Conservation (phyloP, 345 rosid species). For the Cardamine resedifolia region DNA sequence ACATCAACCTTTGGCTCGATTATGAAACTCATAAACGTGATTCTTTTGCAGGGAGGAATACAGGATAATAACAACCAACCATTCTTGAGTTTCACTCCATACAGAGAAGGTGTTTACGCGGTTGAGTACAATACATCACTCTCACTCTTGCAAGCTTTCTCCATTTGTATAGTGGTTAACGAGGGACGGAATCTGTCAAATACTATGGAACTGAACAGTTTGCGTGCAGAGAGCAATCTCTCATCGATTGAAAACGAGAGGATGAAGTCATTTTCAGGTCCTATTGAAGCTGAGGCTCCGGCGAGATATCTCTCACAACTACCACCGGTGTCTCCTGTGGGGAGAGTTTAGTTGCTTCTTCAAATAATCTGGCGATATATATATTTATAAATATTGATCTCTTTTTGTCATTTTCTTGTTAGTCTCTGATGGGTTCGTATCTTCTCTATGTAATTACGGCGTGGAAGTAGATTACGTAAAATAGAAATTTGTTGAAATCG, state of each 20-base stretch:
- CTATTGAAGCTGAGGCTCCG: conserved; percentile 42
- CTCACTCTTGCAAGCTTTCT: conserved; percentile 78
- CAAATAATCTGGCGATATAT: conserved; percentile 24
- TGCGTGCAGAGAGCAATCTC: conserved; percentile 32
- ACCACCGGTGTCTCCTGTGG: conserved; percentile 77
- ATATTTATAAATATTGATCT: not conserved
- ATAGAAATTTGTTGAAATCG: conserved; percentile 33
- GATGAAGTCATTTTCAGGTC: conserved; percentile 40
- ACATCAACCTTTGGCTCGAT: not conserved
- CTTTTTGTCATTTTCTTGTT: not conserved
- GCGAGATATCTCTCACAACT: conserved; percentile 55
- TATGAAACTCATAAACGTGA: not conserved
- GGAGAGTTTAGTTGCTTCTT: conserved; percentile 54
- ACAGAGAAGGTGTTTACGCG: conserved; percentile 74
- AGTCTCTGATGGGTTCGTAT: conserved; percentile 24
- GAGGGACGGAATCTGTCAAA: conserved; percentile 50
- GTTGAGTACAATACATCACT: conserved; percentile 79
- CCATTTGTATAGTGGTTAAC: conserved; percentile 68
- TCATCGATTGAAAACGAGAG: conserved; percentile 28
- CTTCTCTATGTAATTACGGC: conserved; percentile 34
- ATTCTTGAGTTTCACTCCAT: conserved; percentile 62
- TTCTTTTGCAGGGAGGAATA: conserved; percentile 54
- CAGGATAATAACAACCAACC: conserved; percentile 52
- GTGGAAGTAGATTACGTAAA: conserved; percentile 34
- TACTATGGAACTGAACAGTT: conserved; percentile 29